Evolutionary conservation across 2,329 filamentous ascomycete species (phyloP).

Genomic region (Epichloe sibirici): DNA sequence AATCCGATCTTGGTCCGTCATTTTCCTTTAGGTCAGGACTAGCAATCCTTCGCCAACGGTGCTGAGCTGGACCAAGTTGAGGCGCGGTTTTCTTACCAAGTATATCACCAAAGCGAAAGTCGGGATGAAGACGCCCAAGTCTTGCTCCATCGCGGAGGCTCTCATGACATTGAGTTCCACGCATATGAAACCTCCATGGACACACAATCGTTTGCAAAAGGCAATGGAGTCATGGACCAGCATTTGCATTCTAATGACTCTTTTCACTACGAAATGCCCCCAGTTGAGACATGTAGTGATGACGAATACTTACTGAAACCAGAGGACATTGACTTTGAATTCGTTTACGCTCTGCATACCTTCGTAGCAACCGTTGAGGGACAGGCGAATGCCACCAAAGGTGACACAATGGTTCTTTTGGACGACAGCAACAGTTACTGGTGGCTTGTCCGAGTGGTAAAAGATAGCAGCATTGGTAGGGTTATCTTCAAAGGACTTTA

Average conservation of each 20-base stretch:
- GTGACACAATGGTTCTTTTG: conserved; percentile 94
- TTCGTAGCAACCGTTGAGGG: conserved; percentile 97
- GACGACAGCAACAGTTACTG: conserved; percentile 99
- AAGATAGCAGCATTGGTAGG: conserved; percentile 84
- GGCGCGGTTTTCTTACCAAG: not conserved
- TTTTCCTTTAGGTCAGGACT: not conserved
- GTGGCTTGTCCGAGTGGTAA: conserved; percentile 96
- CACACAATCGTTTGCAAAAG: not conserved
- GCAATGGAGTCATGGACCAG: not conserved
- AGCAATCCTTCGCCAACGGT: conserved; percentile 1
- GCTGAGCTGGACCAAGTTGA: not conserved
- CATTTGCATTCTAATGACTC: conserved; percentile 9
- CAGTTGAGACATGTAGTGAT: conserved; percentile 61
- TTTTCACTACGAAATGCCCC: conserved; percentile 37
- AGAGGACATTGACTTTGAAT: conserved; percentile 99
- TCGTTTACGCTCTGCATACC: conserved; percentile 95
- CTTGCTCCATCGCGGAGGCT: not conserved
- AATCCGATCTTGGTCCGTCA: not conserved
- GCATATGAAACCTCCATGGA: not conserved
- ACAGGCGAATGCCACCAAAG: conserved; percentile 95
- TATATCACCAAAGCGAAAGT: not conserved
- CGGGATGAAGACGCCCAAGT: not conserved
- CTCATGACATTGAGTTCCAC: not conserved
- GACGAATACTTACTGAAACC: conserved; percentile 74
- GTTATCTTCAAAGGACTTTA: not conserved